A percentile compares a stretch with the other conserved stretches of the same genome.
phyloP scores from a whole-genome alignment of 768 basidiomycete genomes.

The Phlebiopsis gigantea region DNA sequence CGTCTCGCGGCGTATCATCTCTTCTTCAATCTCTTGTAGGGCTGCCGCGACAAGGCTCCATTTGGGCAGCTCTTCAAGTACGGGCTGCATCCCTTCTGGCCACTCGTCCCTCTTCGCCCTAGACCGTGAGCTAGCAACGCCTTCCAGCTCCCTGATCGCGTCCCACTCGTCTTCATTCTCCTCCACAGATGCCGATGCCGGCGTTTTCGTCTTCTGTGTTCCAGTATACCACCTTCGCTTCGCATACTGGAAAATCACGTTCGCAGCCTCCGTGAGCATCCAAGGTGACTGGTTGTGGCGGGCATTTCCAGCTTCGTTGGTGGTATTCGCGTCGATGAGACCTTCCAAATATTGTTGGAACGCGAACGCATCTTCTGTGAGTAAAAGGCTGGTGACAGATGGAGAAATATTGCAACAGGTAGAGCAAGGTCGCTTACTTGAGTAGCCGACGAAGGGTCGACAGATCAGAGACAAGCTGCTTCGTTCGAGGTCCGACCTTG shows the following conservation, averaged over 20 bases:
- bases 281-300: constrained; percentile 75
- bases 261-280: constrained; percentile 91
- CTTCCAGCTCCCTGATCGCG: constrained; percentile 59
- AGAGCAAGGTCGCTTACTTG: constrained; percentile 40
- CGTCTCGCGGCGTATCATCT: constrained; percentile 62
- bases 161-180: constrained; percentile 76
- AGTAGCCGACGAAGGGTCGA: constrained; percentile 80
- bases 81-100: constrained; percentile 77
- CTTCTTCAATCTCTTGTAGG: constrained; percentile 85
- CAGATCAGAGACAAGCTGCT: constrained; percentile 86
- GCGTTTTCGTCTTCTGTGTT: constrained; percentile 21
- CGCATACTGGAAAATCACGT: constrained; percentile 77
- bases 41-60: constrained; percentile 86
- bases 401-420: background rate
- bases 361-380: constrained; percentile 86
- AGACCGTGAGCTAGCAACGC: constrained; percentile 13
- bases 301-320: constrained; percentile 41
- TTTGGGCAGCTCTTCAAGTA: constrained; percentile 92
- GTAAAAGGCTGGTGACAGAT: constrained; percentile 55
- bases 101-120: constrained; percentile 43
- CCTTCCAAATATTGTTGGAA: constrained; percentile 92
- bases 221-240: constrained; percentile 73
- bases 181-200: constrained; percentile 27
- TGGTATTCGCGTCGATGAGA: constrained; percentile 60
- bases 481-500: constrained; percentile 88